phyloP scores from a whole-genome alignment of 352 stramenopile species.

The Pythium vanterpoolii region DNA sequence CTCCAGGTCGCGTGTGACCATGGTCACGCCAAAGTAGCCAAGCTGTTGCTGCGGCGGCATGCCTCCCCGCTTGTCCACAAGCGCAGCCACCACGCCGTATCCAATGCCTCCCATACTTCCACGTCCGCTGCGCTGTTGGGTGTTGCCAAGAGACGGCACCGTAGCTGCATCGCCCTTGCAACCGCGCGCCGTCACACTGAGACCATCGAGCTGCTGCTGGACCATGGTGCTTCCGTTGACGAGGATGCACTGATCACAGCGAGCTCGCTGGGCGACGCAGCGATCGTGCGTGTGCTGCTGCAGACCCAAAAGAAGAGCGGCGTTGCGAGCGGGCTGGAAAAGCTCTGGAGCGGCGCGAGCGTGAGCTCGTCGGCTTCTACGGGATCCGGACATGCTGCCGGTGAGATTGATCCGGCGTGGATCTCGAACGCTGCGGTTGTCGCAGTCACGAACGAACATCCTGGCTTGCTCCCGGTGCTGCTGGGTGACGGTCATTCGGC shows the following conservation, averaged over 20 bases:
- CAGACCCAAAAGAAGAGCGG: conserved; percentile 23
- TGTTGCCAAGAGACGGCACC: conserved; percentile 34
- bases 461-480: conserved; percentile 38
- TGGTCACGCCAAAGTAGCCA: conserved; percentile 50
- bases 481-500: conserved; percentile 45
- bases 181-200: conserved; percentile 38
- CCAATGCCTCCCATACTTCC: background rate
- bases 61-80: conserved; percentile 60
- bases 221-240: conserved; percentile 55
- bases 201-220: conserved; percentile 56
- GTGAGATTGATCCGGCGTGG: conserved; percentile 31
- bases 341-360: conserved; percentile 6
- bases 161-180: conserved; percentile 52
- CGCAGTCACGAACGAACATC: conserved; percentile 44
- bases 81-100: background rate
- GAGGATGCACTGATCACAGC: conserved; percentile 56
- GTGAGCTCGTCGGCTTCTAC: background rate
- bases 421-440: conserved; percentile 47
- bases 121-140: no score
- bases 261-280: conserved; percentile 33
- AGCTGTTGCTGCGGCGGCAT: conserved; percentile 57
- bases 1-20: conserved; percentile 63
- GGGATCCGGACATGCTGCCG: conserved; percentile 10
- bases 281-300: conserved; percentile 41
- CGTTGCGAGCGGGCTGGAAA: conserved; percentile 20